Evolutionary conservation across 768 basidiomycete species (phyloP).

Genomic region (Kwoniella europaea): DNA sequence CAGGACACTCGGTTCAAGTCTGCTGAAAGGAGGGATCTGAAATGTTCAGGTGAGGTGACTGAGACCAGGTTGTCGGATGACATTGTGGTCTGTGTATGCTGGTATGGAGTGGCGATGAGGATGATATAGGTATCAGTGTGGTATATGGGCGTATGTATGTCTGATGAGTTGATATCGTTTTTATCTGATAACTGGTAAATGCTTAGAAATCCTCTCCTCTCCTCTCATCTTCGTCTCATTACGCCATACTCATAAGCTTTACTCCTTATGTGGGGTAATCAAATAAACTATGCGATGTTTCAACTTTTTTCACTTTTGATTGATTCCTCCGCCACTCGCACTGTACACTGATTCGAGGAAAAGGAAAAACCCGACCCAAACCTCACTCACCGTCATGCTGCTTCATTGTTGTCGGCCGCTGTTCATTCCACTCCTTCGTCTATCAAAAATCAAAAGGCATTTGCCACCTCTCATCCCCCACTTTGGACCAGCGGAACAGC

Average conservation of each 20-base stretch:
- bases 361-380: too few relatives aligned
- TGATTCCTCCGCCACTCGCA: too few relatives aligned
- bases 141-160: background rate
- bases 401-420: background rate
- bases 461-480: background rate
- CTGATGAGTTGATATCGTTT: background rate
- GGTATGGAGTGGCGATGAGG: background rate
- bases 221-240: background rate
- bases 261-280: background rate
- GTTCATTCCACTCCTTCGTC: background rate
- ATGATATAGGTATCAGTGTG: background rate
- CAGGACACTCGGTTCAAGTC: constrained; percentile 83
- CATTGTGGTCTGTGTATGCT: background rate
- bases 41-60: constrained; percentile 71
- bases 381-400: too few relatives aligned
- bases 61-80: constrained; percentile 60
- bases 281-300: background rate
- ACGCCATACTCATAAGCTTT: background rate
- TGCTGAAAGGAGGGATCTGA: constrained; percentile 72
- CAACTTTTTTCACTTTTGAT: background rate
- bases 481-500: background rate
- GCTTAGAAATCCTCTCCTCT: background rate
- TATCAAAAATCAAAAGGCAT: constrained; percentile 2
- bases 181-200: constrained; percentile 7
- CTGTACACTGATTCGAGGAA: too few relatives aligned